Evolutionary conservation across 177 flowering plant species (phyloP), one percentile per base, ranked within the genome.

Genomic region (Tripterygium wilfordii): DNA sequence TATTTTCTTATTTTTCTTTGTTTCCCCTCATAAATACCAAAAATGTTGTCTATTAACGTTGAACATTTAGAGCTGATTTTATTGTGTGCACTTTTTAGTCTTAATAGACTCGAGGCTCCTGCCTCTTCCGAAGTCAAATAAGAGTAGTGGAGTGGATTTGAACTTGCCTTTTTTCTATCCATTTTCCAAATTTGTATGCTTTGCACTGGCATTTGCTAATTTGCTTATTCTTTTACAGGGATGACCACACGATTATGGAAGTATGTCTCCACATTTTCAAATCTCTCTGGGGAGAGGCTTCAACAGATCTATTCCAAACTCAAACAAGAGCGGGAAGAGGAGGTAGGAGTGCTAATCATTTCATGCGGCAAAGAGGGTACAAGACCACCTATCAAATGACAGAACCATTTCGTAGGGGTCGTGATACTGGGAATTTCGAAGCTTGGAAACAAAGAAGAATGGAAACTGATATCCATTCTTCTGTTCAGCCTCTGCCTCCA

Each of bases 291-390:
- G 32, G 97, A 81, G 65, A 66, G 64, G 53, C 92, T 94, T 35
- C 71, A 67, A 47, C 88, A 94, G 68, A 87, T 87, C 10, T 89
- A 94, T 68, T 79, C 92, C 4, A 90, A 90, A 65, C 90, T 94
- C 22, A 94, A 76, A 56, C 77, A 74, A 67, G 97, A 87, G 76
- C 77, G 68, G 62, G 75, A 74, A 14, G 79, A 57, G 16, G 85
- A 71, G 16, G 79, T 73, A 13, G 89, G 78, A 20, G 76, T 42
- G 23, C n/a, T n/a, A n/a, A n/a, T n/a, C n/a, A n/a, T n/a, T n/a
- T n/a, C n/a, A n/a, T n/a, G n/a, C n/a, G 66, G 46, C 61, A 62
- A 51, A 67, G 67, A 62, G 68, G 72, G 46, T 54, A 24, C 38
- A 68, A 56, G n/a, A n/a, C n/a, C n/a, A 3, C 56, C 13, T 46